Conservation (phyloP, 305 asterid species). For the Fraxinus latifolia region DNA sequence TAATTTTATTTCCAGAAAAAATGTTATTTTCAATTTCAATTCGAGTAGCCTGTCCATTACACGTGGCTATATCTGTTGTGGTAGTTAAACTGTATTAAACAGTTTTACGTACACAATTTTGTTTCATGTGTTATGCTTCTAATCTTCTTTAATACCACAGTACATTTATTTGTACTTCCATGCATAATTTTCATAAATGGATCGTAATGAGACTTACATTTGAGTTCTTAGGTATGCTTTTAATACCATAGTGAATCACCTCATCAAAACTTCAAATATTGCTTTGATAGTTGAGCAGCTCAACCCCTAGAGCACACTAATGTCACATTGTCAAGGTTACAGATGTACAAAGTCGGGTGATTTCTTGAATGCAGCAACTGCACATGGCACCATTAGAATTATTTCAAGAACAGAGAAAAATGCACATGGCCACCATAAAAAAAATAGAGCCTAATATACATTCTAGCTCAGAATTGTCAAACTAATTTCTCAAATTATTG, state of each 20-base stretch:
- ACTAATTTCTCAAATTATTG: constrained; percentile 11
- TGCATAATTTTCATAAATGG: neutral
- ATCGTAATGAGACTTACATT: neutral
- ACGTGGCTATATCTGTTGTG: neutral
- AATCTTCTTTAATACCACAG: neutral
- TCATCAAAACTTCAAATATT: neutral
- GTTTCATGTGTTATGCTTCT: neutral
- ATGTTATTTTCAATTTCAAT: neutral
- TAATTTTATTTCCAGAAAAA: constrained; percentile 15
- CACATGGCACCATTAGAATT: constrained; percentile 14
- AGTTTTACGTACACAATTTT: neutral
- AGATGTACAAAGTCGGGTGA: neutral
- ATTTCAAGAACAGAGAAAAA: constrained; percentile 14
- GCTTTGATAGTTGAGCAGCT: neutral
- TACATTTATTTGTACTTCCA: neutral
- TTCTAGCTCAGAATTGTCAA: constrained; percentile 15
- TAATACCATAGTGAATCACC: neutral
- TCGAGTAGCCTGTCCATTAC: neutral
- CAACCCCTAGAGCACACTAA: neutral
- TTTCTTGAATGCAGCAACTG: neutral
- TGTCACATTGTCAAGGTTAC: neutral
- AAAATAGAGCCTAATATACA: neutral
- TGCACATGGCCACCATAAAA: constrained; percentile 23
- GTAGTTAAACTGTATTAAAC: constrained; percentile 11
- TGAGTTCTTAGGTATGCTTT: neutral